These are phyloP conservation scores for Mycena rebaudengoi DNA, from an alignment of 768 basidiomycete species.

Conservation along the genomic window DNA sequence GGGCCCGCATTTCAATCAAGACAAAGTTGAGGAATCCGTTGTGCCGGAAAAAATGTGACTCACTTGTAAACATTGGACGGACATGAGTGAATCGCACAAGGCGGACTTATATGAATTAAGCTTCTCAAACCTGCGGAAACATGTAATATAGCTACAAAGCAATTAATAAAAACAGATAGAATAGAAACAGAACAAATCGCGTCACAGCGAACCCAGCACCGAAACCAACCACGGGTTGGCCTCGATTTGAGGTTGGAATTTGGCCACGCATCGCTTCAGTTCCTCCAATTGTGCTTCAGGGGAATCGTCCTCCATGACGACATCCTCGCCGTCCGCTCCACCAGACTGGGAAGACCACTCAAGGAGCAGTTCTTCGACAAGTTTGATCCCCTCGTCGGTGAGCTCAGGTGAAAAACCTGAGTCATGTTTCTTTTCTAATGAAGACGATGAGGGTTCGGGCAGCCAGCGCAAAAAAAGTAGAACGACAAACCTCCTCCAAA, in stretches of 20 bases:
- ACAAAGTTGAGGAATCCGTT: too few species aligned
- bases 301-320: slow-evolving; percentile 48
- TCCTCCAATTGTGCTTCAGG: slow-evolving; percentile 56
- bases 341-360: slow-evolving; percentile 59
- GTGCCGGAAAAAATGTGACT: too few species aligned
- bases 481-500: slow-evolving; percentile 66
- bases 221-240: slow-evolving; percentile 81
- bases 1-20: too few species aligned
- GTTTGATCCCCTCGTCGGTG: slow-evolving; percentile 79
- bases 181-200: too few species aligned
- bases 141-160: neutral
- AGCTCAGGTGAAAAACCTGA: slow-evolving; percentile 64
- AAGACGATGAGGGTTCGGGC: neutral
- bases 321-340: slow-evolving; percentile 59
- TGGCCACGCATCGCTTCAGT: slow-evolving; percentile 69
- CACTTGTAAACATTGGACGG: too few species aligned
- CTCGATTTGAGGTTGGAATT: slow-evolving; percentile 76
- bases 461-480: too few species aligned
- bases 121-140: too few species aligned
- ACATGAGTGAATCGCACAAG: too few species aligned
- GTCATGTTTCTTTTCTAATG: slow-evolving; percentile 39
- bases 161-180: neutral
- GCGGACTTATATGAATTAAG: too few species aligned
- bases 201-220: slow-evolving; percentile 48
- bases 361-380: slow-evolving; percentile 82